Evolutionary conservation across 2,329 filamentous ascomycete species (phyloP).

Genomic region (Dryadomyces quercus-mongolicae): DNA sequence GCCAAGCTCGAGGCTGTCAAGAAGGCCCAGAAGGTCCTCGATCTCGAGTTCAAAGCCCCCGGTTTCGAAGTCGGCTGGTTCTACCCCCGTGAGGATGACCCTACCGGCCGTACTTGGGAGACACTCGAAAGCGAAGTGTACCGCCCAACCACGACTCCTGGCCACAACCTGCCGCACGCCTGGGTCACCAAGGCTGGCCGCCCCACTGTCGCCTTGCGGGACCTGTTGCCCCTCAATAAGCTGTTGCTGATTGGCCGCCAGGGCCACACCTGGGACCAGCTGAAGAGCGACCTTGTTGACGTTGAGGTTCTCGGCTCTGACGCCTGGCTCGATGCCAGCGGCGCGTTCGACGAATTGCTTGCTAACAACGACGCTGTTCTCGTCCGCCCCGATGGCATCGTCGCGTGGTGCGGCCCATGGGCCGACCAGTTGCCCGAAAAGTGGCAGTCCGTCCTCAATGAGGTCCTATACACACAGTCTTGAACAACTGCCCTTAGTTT

Average conservation of each 20-base stretch:
- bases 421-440: not conserved
- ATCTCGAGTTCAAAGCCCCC: slow-evolving; percentile 1
- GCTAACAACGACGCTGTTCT: not conserved
- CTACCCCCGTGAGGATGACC: not conserved
- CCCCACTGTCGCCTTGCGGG: not conserved
- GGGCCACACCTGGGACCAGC: not conserved
- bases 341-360: not conserved
- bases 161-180: not conserved
- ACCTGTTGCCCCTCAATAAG: not conserved
- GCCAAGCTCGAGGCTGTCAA: not conserved
- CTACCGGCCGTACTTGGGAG: not conserved
- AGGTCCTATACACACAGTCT: not conserved
- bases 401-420: not conserved
- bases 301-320: not conserved
- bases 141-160: not conserved
- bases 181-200: not conserved
- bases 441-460: not conserved
- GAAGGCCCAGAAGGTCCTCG: not conserved
- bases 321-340: not conserved
- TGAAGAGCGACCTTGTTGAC: not conserved
- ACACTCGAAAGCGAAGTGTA: not conserved
- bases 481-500: not conserved
- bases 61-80: slow-evolving; percentile 1
- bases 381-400: not conserved
- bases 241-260: not conserved